Evolutionary conservation across 2,329 filamentous ascomycete genomes (phyloP).

Genomic region (Didymella arachidicola): DNA sequence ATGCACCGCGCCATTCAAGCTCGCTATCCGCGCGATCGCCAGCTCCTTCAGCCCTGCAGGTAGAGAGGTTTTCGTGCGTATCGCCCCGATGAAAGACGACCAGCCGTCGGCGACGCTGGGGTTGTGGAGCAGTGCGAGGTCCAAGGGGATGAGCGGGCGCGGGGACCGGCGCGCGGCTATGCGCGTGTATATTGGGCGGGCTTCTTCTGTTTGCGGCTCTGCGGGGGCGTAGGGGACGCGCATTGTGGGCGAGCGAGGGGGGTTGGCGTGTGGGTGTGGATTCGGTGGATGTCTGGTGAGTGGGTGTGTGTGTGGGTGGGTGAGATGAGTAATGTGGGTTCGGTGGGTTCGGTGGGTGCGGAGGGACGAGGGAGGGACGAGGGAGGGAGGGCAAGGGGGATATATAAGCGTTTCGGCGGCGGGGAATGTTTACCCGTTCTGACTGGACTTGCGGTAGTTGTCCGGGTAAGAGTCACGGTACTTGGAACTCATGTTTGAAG

Average conservation of each 20-base stretch:
- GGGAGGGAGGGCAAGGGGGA: too few relatives aligned
- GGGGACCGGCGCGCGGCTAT: constrained; percentile 62
- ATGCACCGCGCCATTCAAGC: constrained; percentile 82
- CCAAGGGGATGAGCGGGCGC: constrained; percentile 62
- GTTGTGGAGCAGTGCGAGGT: constrained; percentile 64
- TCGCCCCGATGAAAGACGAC: constrained; percentile 66
- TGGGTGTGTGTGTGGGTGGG: too few relatives aligned
- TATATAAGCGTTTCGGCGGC: constrained; percentile 2
- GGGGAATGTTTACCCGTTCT: too few relatives aligned
- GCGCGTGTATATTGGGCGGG: constrained; percentile 58
- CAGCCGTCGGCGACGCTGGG: constrained; percentile 65
- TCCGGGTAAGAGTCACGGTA: too few relatives aligned
- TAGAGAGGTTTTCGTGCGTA: constrained; percentile 62
- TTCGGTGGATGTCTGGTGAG: too few relatives aligned
- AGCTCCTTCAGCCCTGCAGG: constrained; percentile 70
- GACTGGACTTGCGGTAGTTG: too few relatives aligned
- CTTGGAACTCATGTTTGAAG: too few relatives aligned
- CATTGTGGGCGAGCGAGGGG: constrained; percentile 51
- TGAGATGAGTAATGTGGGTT: too few relatives aligned
- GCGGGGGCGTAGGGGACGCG: constrained; percentile 64
- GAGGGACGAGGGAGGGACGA: too few relatives aligned
- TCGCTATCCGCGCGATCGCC: constrained; percentile 82
- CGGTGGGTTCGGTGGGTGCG: too few relatives aligned
- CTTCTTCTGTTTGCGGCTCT: constrained; percentile 56
- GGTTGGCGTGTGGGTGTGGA: too few relatives aligned